Evolutionary conservation across 805 yeast species (phyloP).

Genomic region (Sugiyamaella mastotermitis): DNA sequence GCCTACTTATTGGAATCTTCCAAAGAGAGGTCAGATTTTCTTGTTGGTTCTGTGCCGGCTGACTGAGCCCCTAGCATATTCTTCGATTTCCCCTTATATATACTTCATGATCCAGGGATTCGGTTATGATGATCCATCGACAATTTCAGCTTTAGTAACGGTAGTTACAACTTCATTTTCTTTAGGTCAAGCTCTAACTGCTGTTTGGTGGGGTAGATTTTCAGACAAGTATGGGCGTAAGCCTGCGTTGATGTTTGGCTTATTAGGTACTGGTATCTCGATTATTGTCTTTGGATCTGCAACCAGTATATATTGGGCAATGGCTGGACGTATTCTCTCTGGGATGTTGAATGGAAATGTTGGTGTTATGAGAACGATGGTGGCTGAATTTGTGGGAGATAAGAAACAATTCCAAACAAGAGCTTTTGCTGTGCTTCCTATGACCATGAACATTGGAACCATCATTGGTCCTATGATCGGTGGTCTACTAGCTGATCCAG

Average conservation of each 20-base stretch:
- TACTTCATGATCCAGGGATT: conserved; percentile 59
- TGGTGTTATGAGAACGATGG: conserved; percentile 54
- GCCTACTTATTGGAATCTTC: conserved; percentile 21
- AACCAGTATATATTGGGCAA: conserved; percentile 44
- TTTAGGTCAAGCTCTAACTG: conserved; percentile 50
- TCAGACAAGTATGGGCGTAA: conserved; percentile 53
- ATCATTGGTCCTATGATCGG: conserved; percentile 57
- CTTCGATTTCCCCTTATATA: conserved; percentile 57
- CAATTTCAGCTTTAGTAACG: conserved; percentile 34
- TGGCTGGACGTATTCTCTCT: conserved; percentile 46
- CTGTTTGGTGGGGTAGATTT: conserved; percentile 53
- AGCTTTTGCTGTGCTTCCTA: conserved; percentile 55
- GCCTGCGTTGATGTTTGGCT: conserved; percentile 45
- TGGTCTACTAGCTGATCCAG: conserved; percentile 44
- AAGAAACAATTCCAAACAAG: conserved; percentile 53
- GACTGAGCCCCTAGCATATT: conserved; percentile 58
- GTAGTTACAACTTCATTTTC: conserved; percentile 53
- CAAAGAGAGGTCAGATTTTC: conserved; percentile 19
- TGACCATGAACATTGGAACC: conserved; percentile 53
- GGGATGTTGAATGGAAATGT: conserved; percentile 59
- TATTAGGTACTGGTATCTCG: conserved; percentile 46
- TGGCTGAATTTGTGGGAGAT: conserved; percentile 52
- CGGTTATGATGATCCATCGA: conserved; percentile 27
- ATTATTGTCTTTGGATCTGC: conserved; percentile 50
- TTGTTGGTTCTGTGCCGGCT: conserved; percentile 33